A percentile compares a stretch with the other conserved stretches of the same genome.
Evolutionary conservation across 1,284 basidiomycete genomes (phyloP).

Genomic region (Sparassis latifolia): DNA sequence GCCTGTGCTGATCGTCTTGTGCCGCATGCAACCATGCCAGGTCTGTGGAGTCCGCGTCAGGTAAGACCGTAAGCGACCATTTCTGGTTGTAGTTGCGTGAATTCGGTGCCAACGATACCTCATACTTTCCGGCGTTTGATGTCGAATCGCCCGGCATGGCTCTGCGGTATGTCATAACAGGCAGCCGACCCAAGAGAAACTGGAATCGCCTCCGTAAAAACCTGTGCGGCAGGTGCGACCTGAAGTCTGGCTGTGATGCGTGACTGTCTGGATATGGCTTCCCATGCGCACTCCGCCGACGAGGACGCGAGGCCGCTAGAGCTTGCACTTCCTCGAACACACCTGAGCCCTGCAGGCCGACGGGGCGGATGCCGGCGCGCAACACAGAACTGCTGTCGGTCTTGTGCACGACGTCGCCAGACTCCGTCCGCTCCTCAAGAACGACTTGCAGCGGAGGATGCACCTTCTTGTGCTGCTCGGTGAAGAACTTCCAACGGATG

Average conservation of each 20-base stretch:
- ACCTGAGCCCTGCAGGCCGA: slow-evolving; percentile 39
- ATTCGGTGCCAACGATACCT: slow-evolving; percentile 5
- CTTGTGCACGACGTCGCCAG: slow-evolving; percentile 1
- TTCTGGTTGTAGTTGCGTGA: slow-evolving; percentile 17
- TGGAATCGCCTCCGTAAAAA: slow-evolving; percentile 66
- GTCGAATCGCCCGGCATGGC: not conserved
- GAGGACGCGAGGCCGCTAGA: slow-evolving; percentile 31
- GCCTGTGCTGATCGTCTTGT: slow-evolving; percentile 1
- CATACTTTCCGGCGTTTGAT: not conserved
- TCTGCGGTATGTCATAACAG: slow-evolving; percentile 39
- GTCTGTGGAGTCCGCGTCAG: slow-evolving; percentile 23
- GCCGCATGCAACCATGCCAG: slow-evolving; percentile 28
- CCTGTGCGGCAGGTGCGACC: slow-evolving; percentile 22
- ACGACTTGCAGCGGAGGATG: slow-evolving; percentile 50
- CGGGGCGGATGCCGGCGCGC: slow-evolving; percentile 23
- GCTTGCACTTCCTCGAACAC: slow-evolving; percentile 42
- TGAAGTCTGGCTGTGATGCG: slow-evolving; percentile 4
- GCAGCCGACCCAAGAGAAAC: slow-evolving; percentile 48
- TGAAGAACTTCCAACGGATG: slow-evolving; percentile 62
- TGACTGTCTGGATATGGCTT: slow-evolving; percentile 7
- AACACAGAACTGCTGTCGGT: slow-evolving; percentile 12
- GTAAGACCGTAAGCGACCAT: slow-evolving; percentile 15
- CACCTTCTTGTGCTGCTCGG: slow-evolving; percentile 45
- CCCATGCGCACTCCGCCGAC: slow-evolving; percentile 8
- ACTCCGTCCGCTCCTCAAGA: slow-evolving; percentile 6